These are phyloP conservation scores for Cryptosporidium baileyi DNA, from an alignment of 169 alveolate species.

Conservation along the genomic window DNA sequence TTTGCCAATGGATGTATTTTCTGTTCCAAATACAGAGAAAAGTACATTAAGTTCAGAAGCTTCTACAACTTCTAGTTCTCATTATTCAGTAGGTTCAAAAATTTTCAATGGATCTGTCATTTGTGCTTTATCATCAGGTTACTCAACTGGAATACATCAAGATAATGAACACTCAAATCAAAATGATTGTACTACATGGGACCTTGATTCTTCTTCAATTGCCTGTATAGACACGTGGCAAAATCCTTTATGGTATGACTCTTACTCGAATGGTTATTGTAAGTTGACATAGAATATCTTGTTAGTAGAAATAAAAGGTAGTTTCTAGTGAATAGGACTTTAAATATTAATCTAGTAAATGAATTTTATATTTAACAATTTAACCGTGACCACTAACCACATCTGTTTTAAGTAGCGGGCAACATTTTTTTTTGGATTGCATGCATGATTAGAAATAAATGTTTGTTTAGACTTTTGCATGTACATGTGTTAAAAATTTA, in stretches of 20 bases:
- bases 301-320: neutral
- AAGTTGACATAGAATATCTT: constrained; percentile 10
- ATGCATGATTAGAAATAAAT: neutral
- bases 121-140: neutral
- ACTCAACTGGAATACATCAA: constrained; percentile 7
- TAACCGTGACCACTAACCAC: neutral
- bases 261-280: constrained; percentile 43
- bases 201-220: constrained; percentile 49
- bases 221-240: constrained; percentile 68
- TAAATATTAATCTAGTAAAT: neutral
- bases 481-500: neutral
- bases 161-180: constrained; percentile 51
- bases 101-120: constrained; percentile 1
- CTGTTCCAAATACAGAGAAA: constrained; percentile 20
- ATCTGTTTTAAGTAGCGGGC: neutral
- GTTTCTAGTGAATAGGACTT: neutral
- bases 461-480: neutral
- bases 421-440: neutral
- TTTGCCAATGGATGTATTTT: constrained; percentile 46
- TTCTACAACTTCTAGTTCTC: constrained; percentile 3
- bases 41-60: constrained; percentile 8
- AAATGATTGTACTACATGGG: constrained; percentile 59
- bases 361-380: neutral
- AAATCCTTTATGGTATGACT: constrained; percentile 53
- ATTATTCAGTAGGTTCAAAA: constrained; percentile 35